A percentile compares a stretch with the other conserved stretches of the same genome.
phyloP scores from a whole-genome alignment of 768 basidiomycete genomes.

The Boletus rubroflammeus region DNA sequence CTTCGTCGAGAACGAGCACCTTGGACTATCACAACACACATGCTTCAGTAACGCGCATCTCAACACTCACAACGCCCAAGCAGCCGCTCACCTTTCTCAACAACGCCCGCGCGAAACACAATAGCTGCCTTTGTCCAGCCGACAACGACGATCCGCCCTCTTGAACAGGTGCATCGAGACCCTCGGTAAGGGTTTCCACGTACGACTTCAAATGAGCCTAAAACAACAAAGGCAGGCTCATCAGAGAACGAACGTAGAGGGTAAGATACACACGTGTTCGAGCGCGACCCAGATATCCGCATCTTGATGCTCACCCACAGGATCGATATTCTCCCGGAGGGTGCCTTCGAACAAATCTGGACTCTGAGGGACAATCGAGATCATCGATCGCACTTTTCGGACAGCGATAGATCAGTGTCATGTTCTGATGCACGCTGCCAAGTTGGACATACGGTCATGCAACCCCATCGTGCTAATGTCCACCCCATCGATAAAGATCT shows the following conservation, averaged over 20 bases:
- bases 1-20: slow-evolving; percentile 92
- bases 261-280: slow-evolving; percentile 44
- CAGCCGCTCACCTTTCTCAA: slow-evolving; percentile 55
- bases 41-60: background rate
- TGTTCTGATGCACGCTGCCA: too few relatives aligned
- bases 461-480: slow-evolving; percentile 77
- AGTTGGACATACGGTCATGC: slow-evolving; percentile 41
- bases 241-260: background rate
- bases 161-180: slow-evolving; percentile 67
- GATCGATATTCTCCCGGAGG: slow-evolving; percentile 86
- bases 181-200: slow-evolving; percentile 59
- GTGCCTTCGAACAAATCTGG: slow-evolving; percentile 71
- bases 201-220: slow-evolving; percentile 69
- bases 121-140: slow-evolving; percentile 79
- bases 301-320: slow-evolving; percentile 70
- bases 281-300: slow-evolving; percentile 85
- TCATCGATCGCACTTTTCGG: slow-evolving; percentile 58
- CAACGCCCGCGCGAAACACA: slow-evolving; percentile 86
- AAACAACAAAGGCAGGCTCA: background rate
- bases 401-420: background rate
- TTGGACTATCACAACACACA: slow-evolving; percentile 49
- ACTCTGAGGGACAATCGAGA: slow-evolving; percentile 85
- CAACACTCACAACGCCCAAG: background rate
- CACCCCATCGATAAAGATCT: slow-evolving; percentile 68
- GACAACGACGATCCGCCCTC: slow-evolving; percentile 83